These are phyloP conservation scores for Colletotrichum australisinense DNA, from an alignment of 2,329 filamentous ascomycete genomes.

Conservation along the genomic window DNA sequence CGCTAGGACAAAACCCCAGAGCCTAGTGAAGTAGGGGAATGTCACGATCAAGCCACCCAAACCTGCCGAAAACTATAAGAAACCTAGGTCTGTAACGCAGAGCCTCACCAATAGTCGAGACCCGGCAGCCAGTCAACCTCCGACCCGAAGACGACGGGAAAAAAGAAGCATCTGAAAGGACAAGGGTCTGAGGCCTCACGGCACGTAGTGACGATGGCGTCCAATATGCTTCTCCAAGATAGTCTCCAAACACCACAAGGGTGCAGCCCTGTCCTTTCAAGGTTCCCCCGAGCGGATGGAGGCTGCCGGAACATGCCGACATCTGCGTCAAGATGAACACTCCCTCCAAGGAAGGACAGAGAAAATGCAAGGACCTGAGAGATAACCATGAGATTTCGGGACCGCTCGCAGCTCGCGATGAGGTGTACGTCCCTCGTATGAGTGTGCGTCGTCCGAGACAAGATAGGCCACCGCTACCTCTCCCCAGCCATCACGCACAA, in stretches of 20 bases:
- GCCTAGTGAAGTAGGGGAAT: too few relatives aligned
- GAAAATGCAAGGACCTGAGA: background rate
- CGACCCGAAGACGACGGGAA: background rate
- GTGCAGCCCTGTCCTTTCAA: constrained; percentile 9
- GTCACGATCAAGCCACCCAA: too few relatives aligned
- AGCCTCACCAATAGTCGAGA: background rate
- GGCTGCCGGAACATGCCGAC: constrained; percentile 7
- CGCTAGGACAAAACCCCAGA: too few relatives aligned
- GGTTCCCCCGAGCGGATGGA: background rate
- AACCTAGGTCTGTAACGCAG: background rate
- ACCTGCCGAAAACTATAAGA: too few relatives aligned
- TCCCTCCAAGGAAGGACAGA: background rate
- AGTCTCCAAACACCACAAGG: background rate
- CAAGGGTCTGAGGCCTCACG: background rate
- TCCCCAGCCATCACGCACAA: background rate
- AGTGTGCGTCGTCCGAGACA: background rate
- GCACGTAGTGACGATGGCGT: constrained; percentile 1
- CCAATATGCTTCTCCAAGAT: background rate
- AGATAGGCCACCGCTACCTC: background rate
- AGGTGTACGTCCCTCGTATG: background rate
- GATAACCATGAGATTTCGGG: too few relatives aligned
- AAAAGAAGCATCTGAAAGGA: background rate
- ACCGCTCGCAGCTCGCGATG: background rate
- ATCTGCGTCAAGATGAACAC: constrained; percentile 6
- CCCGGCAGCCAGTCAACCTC: background rate